Percentiles rank a stretch among this genome's conserved stretches.
Conservation (phyloP, 495 filamentous ascomycete genomes). For the Massariosphaeria phaeospora region DNA sequence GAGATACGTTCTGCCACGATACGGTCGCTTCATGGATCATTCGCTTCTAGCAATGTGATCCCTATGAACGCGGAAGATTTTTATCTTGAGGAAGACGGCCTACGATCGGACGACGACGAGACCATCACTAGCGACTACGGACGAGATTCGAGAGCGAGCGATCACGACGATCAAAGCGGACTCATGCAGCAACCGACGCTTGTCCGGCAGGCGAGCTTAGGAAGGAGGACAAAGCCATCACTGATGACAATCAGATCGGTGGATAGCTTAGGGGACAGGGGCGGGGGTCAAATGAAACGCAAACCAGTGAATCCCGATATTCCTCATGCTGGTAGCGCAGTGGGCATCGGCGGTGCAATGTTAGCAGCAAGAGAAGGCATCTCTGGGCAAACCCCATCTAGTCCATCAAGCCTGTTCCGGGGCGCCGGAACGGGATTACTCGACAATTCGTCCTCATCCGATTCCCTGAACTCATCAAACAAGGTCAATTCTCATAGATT, state of each 20-base stretch:
- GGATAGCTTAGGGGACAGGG: slow-evolving; percentile 23
- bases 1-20: slow-evolving; percentile 43
- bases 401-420: slow-evolving; percentile 7
- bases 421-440: slow-evolving; percentile 36
- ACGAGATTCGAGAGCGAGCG: slow-evolving; percentile 41
- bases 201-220: slow-evolving; percentile 73
- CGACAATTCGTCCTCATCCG: slow-evolving; percentile 37
- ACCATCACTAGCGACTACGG: slow-evolving; percentile 34
- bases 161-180: slow-evolving; percentile 55
- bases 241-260: slow-evolving; percentile 58
- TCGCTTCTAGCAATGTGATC: slow-evolving; percentile 76
- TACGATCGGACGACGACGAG: slow-evolving; percentile 45
- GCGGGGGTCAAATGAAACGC: slow-evolving; percentile 28
- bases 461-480: slow-evolving; percentile 28
- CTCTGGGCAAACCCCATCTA: slow-evolving; percentile 4
- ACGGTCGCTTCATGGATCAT: slow-evolving; percentile 59
- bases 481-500: slow-evolving; percentile 7
- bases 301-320: slow-evolving; percentile 26
- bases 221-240: slow-evolving; percentile 66
- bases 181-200: slow-evolving; percentile 39
- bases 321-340: slow-evolving; percentile 2
- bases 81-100: slow-evolving; percentile 38
- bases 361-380: slow-evolving; percentile 27
- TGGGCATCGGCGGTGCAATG: slow-evolving; percentile 27
- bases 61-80: slow-evolving; percentile 48